phyloP scores from a whole-genome alignment of 495 filamentous ascomycete species.

The Aspergillus indologenus region DNA sequence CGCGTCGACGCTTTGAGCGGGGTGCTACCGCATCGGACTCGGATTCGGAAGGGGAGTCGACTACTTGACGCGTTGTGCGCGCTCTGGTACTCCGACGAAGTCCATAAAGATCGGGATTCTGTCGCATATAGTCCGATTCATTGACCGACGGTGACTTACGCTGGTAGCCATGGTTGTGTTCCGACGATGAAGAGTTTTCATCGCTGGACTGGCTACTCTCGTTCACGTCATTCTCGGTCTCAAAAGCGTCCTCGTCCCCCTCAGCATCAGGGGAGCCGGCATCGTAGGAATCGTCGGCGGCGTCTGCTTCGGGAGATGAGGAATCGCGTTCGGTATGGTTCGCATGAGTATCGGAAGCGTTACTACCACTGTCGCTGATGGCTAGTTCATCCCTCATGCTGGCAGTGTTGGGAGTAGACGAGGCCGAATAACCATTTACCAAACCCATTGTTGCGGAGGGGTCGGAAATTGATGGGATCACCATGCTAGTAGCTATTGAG shows the following conservation, averaged over 20 bases:
- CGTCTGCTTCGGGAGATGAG: conserved; percentile 57
- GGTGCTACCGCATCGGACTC: conserved; percentile 46
- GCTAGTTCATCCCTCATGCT: conserved; percentile 35
- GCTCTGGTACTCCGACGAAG: conserved; percentile 79
- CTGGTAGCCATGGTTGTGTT: conserved; percentile 64
- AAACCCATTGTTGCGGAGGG: conserved; percentile 37
- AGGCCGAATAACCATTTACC: conserved; percentile 50
- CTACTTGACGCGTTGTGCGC: conserved; percentile 50
- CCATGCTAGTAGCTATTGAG: conserved; percentile 49
- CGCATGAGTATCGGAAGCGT: conserved; percentile 49
- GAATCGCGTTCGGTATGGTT: conserved; percentile 43
- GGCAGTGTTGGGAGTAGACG: conserved; percentile 35
- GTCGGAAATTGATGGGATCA: conserved; percentile 50
- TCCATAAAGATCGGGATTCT: conserved; percentile 95
- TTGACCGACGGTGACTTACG: conserved; percentile 69
- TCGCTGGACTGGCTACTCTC: conserved; percentile 47
- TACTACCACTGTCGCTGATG: conserved; percentile 51
- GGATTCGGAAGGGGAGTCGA: conserved; percentile 73
- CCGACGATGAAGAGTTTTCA: conserved; percentile 64
- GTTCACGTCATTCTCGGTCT: conserved; percentile 60
- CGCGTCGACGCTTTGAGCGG: conserved; percentile 41
- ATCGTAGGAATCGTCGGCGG: conserved; percentile 56
- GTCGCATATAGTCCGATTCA: conserved; percentile 78
- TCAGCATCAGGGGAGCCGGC: conserved; percentile 37
- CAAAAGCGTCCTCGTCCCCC: conserved; percentile 75